Conservation (phyloP, 495 filamentous ascomycete genomes). For the Astrothelium macrocarpum region DNA sequence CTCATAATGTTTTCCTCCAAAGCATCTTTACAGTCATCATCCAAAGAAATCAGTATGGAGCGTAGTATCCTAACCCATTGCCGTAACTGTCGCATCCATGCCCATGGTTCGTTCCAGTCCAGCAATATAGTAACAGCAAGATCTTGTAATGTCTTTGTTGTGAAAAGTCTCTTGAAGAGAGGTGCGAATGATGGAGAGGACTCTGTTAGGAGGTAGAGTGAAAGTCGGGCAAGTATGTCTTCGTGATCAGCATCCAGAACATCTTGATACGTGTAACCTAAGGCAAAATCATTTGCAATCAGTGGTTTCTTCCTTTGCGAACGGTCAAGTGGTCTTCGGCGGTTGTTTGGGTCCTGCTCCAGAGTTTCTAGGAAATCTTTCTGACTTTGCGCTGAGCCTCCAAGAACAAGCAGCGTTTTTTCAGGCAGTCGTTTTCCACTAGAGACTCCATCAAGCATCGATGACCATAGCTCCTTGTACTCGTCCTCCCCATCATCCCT, state of each 20-base stretch:
- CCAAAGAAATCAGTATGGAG: constrained; percentile 61
- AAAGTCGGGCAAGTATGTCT: constrained; percentile 87
- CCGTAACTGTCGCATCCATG: constrained; percentile 76
- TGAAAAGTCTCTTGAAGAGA: constrained; percentile 76
- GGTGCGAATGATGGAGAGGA: constrained; percentile 74
- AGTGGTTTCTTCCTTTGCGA: constrained; percentile 48
- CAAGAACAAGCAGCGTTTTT: constrained; percentile 82
- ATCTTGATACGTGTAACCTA: constrained; percentile 94
- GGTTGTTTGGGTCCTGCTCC: constrained; percentile 49
- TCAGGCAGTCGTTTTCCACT: constrained; percentile 85
- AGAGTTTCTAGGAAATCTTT: constrained; percentile 81
- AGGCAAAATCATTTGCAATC: constrained; percentile 82
- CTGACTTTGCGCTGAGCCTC: constrained; percentile 81
- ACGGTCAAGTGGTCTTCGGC: constrained; percentile 44
- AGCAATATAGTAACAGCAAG: constrained; percentile 80
- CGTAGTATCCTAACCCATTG: constrained; percentile 80
- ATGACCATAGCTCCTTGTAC: constrained; percentile 89
- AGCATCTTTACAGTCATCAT: constrained; percentile 63
- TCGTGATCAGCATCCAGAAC: constrained; percentile 92
- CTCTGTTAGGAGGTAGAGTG: constrained; percentile 76
- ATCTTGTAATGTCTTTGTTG: constrained; percentile 73
- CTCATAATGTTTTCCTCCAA: constrained; percentile 73
- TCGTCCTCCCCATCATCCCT: constrained; percentile 50
- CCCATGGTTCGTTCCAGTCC: constrained; percentile 89
- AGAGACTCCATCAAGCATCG: constrained; percentile 82